phyloP scores from a whole-genome alignment of 73 alveolate species.

The Paramecium biaurelia region DNA sequence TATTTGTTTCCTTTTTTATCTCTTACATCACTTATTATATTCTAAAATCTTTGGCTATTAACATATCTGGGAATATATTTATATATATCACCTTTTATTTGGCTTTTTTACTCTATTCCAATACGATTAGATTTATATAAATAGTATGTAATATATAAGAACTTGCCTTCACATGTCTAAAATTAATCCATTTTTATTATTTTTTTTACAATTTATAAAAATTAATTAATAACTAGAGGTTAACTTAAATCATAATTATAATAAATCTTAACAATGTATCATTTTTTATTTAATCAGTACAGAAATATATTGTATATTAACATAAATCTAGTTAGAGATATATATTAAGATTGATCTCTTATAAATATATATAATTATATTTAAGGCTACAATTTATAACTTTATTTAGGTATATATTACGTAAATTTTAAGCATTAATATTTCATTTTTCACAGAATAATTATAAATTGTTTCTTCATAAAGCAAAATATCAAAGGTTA shows the following conservation, averaged over 20 bases:
- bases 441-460: too few relatives aligned
- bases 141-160: neutral
- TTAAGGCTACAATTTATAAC: too few relatives aligned
- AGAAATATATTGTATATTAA: neutral
- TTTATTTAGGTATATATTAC: too few relatives aligned
- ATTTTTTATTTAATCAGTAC: neutral
- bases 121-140: slow-evolving; percentile 22
- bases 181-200: neutral
- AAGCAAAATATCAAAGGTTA: too few relatives aligned
- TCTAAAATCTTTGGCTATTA: slow-evolving; percentile 2
- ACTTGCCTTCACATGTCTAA: slow-evolving; percentile 27
- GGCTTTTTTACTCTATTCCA: neutral
- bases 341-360: too few relatives aligned
- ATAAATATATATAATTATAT: too few relatives aligned
- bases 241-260: neutral
- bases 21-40: neutral
- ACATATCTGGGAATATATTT: neutral
- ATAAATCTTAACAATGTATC: too few relatives aligned
- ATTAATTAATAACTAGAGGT: neutral
- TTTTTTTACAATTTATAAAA: neutral
- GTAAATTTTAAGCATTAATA: too few relatives aligned
- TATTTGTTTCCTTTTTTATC: neutral
- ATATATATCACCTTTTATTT: neutral
- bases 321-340: too few relatives aligned
- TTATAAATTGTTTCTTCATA: too few relatives aligned